Evolutionary conservation across 2,329 filamentous ascomycete species (phyloP), one percentile per base, ranked within the genome.

Genomic region (Diplodia corticola): DNA sequence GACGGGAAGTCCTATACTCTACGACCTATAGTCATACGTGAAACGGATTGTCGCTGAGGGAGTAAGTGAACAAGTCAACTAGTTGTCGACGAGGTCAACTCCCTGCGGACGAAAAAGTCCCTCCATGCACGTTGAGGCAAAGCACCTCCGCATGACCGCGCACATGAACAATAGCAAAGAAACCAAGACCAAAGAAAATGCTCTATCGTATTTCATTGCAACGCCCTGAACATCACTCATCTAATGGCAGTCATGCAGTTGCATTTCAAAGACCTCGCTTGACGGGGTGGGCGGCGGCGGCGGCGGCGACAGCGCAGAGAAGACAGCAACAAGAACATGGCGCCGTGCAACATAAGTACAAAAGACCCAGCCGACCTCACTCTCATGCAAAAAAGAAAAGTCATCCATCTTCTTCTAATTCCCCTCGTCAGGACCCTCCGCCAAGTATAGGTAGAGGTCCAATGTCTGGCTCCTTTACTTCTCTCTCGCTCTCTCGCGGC

Each of bases 171-270:
- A 13, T n/a, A 44, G n/a, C 12, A 28, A n/a, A 12, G 3, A 50
- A 26, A 10, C 48, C 48, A 15, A 9, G 13, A 26, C 7, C 24
- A 12, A 15, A 28, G 24, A 7, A 30, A 73, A 53, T 3, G 13
- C 33, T 63, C 59, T 63, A 54, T 54, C 24, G 30, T 63, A 48
- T 65, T 33, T 49, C 50, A 49, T 57, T 54, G 55, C 35, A 54
- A n/a, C 33, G 24, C 40, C 35, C 63, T 44, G 40, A 44, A 44
- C 40, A 44, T 20, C n/a, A 44, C 40, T 9, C 40, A 44, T 44
- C 40, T n/a, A 44, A 9, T 33, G n/a, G 40, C 40, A 44, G 40
- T n/a, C n/a, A 44, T 44, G 40, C 40, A 44, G 40, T 44, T 40
- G 37, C 17, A 13, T 44, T 13, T 5, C n/a, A 20, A 6, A 44